Percentiles rank a stretch among this genome's conserved stretches.
phyloP scores from a whole-genome alignment of 441 rosid species.

The Pelargonium fulgidum region DNA sequence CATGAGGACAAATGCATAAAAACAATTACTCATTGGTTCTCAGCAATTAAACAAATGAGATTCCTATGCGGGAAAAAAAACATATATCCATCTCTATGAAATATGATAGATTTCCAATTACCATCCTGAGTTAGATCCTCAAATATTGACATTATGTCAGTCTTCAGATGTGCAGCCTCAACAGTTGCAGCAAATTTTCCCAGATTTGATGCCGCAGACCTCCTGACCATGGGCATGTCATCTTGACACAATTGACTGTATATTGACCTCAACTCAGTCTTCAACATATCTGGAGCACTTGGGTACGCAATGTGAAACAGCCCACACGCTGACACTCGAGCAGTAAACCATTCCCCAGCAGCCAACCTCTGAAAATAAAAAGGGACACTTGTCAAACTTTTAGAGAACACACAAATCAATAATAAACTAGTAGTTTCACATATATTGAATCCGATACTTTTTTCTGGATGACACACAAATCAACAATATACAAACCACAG shows the following conservation, averaged over 20 bases:
- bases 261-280: slow-evolving; percentile 62
- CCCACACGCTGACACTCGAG: slow-evolving; percentile 91
- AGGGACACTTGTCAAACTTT: not conserved
- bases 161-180: slow-evolving; percentile 61
- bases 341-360: slow-evolving; percentile 93
- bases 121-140: slow-evolving; percentile 88
- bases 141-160: slow-evolving; percentile 81
- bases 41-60: too few relatives aligned
- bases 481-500: not conserved
- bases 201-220: slow-evolving; percentile 87
- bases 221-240: slow-evolving; percentile 99
- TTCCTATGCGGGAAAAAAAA: too few relatives aligned
- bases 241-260: slow-evolving; percentile 82
- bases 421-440: not conserved
- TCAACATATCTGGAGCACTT: slow-evolving; percentile 59
- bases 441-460: not conserved
- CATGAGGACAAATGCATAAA: too few relatives aligned
- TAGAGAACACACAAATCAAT: not conserved
- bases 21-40: too few relatives aligned
- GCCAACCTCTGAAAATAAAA: slow-evolving; percentile 56
- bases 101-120: slow-evolving; percentile 23
- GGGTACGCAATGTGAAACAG: slow-evolving; percentile 81
- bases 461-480: not conserved
- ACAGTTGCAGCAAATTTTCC: slow-evolving; percentile 93
- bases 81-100: not conserved